Conservation (phyloP, 1,284 basidiomycete genomes). For the Xerocomus amazonicus region DNA sequence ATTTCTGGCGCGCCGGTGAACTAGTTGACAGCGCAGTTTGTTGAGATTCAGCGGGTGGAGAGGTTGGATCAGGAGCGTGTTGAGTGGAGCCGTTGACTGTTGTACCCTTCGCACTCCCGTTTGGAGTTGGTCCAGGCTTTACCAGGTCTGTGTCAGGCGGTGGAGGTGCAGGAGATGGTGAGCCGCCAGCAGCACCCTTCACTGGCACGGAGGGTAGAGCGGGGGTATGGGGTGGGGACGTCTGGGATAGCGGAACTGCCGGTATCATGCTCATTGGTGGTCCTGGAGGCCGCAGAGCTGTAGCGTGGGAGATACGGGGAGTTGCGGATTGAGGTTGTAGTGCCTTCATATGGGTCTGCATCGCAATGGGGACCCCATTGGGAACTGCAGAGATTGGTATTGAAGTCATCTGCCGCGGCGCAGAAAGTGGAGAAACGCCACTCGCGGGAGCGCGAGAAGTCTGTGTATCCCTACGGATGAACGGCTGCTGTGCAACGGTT, state of each 20-base stretch:
- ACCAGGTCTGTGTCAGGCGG: conserved; percentile 24
- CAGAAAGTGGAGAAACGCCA: conserved; percentile 26
- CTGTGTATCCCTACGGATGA: conserved; percentile 40
- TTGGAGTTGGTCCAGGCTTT: conserved; percentile 19
- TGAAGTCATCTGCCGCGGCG: conserved; percentile 25
- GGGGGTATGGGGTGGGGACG: conserved; percentile 13
- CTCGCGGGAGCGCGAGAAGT: conserved; percentile 27
- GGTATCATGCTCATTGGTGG: conserved; percentile 28
- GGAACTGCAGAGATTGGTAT: conserved; percentile 29
- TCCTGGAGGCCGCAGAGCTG: conserved; percentile 32
- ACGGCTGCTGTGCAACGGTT: conserved; percentile 33
- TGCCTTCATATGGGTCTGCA: conserved; percentile 56
- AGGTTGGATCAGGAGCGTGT: conserved; percentile 16
- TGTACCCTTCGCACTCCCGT: conserved; percentile 17
- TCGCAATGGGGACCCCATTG: conserved; percentile 45
- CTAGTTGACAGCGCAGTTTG: conserved; percentile 8
- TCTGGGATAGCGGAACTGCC: conserved; percentile 17
- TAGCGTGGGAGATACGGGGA: conserved; percentile 54
- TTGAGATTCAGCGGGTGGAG: conserved; percentile 22
- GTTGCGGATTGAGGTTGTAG: conserved; percentile 44
- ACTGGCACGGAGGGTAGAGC: conserved; percentile 3
- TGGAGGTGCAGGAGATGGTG: conserved; percentile 21
- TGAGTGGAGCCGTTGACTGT: conserved; percentile 35
- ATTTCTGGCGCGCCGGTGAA: conserved; percentile 43
- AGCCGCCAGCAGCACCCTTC: conserved; percentile 12